Percentiles rank a stretch among this genome's conserved stretches.
Conservation (phyloP, 371 early-diverging fungal species). For the Coemansia sp. region DNA sequence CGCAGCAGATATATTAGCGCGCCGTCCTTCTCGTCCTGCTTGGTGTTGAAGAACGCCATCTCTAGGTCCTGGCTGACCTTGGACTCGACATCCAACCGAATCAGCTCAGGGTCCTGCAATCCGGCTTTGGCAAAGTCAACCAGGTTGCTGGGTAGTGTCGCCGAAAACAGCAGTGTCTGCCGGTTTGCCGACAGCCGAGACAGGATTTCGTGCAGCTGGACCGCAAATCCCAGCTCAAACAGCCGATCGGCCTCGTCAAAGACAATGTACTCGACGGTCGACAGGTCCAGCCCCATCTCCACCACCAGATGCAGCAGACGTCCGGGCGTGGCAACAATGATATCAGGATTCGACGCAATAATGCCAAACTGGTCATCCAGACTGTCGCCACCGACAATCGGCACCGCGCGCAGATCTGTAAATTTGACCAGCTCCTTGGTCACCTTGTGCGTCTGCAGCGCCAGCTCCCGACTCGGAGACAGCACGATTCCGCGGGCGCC, state of each 20-base stretch:
- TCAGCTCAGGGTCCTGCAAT: conserved; percentile 85
- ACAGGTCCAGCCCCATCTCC: conserved; percentile 88
- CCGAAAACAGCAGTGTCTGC: conserved; percentile 93
- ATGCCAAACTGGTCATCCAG: conserved; percentile 88
- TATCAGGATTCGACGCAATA: conserved; percentile 92
- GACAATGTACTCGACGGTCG: conserved; percentile 91
- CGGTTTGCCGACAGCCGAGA: conserved; percentile 77
- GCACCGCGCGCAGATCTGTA: conserved; percentile 85
- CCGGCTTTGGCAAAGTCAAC: conserved; percentile 97
- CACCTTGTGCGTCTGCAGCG: conserved; percentile 94
- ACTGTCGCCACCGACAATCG: conserved; percentile 95
- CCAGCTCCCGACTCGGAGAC: conserved; percentile 95
- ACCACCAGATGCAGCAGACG: conserved; percentile 94
- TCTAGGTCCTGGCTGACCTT: conserved; percentile 91
- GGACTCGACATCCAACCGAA: conserved; percentile 92
- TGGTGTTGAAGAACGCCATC: conserved; percentile 84
- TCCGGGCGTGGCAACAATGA: conserved; percentile 98
- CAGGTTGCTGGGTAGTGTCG: conserved; percentile 87
- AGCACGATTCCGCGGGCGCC: conserved; percentile 88
- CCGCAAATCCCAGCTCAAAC: conserved; percentile 97
- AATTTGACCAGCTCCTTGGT: conserved; percentile 84
- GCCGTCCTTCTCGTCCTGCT: conserved; percentile 86
- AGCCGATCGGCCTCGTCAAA: conserved; percentile 99
- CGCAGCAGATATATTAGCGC: conserved; percentile 81
- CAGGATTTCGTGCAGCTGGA: conserved; percentile 92